Conservation (phyloP, 176 grass and related monocot species). For the Pharus latifolius region DNA sequence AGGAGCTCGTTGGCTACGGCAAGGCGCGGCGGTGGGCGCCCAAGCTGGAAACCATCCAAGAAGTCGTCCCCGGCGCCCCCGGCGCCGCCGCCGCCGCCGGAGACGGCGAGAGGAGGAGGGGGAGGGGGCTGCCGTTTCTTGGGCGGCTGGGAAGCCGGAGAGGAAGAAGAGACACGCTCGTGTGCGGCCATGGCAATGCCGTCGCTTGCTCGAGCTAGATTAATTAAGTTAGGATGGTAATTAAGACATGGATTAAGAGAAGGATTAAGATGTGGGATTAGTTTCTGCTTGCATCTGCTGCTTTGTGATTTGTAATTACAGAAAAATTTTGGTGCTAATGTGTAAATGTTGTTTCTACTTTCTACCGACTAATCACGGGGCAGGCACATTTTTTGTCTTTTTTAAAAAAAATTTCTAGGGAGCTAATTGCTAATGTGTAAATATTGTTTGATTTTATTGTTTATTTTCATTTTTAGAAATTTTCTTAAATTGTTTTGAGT, state of each 20-base stretch:
- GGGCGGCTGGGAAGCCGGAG: slow-evolving; percentile 29
- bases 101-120: neutral
- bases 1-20: slow-evolving; percentile 47
- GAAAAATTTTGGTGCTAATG: slow-evolving; percentile 11
- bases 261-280: neutral
- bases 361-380: neutral
- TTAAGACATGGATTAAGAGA: neutral
- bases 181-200: slow-evolving; percentile 5
- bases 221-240: neutral
- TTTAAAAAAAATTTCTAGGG: too few relatives aligned
- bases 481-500: too few relatives aligned
- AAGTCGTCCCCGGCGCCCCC: neutral
- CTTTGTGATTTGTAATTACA: slow-evolving; percentile 10
- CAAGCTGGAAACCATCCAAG: slow-evolving; percentile 60
- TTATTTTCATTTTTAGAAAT: too few relatives aligned
- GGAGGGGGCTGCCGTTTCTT: slow-evolving; percentile 27
- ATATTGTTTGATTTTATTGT: too few relatives aligned
- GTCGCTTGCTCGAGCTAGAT: slow-evolving; percentile 41
- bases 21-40: slow-evolving; percentile 51
- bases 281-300: neutral
- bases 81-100: too few relatives aligned
- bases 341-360: slow-evolving; percentile 5
- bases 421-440: too few relatives aligned
- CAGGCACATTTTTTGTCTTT: too few relatives aligned
- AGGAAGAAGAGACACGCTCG: neutral